A percentile compares a stretch with the other conserved stretches of the same genome.
phyloP scores from a whole-genome alignment of 2,329 filamentous ascomycete species.

The Colletotrichum filicis region DNA sequence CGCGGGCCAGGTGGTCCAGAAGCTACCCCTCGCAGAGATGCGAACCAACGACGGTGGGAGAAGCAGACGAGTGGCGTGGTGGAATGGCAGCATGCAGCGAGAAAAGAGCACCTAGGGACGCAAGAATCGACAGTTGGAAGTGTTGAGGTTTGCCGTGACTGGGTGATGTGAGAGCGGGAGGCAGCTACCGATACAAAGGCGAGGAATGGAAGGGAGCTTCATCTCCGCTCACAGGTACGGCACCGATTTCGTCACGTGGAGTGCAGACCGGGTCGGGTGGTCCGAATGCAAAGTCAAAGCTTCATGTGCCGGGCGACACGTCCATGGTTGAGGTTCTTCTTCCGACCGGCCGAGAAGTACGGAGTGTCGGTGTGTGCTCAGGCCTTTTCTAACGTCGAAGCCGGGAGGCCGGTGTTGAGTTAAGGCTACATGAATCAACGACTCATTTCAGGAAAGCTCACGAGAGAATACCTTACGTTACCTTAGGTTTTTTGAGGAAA shows the following conservation, averaged over 20 bases:
- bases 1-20: background rate
- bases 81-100: conserved; percentile 17
- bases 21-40: conserved; percentile 21
- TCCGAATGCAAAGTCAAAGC: conserved; percentile 25
- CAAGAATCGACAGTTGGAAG: background rate
- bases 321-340: background rate
- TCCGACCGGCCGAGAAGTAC: background rate
- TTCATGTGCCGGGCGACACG: background rate
- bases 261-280: background rate
- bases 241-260: conserved; percentile 18
- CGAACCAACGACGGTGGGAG: background rate
- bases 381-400: background rate
- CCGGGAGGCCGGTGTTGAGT: background rate
- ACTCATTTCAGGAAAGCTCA: background rate
- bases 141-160: conserved; percentile 5
- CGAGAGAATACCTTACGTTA: background rate
- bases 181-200: background rate
- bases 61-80: conserved; percentile 12
- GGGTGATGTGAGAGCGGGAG: background rate
- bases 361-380: background rate
- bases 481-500: background rate
- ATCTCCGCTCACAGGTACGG: background rate
- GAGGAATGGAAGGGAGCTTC: background rate
- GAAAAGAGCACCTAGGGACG: conserved; percentile 9
- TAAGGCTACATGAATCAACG: background rate